Evolutionary conservation across 2,329 filamentous ascomycete genomes (phyloP).

Genomic region (Pseudogymnoascus sp.): DNA sequence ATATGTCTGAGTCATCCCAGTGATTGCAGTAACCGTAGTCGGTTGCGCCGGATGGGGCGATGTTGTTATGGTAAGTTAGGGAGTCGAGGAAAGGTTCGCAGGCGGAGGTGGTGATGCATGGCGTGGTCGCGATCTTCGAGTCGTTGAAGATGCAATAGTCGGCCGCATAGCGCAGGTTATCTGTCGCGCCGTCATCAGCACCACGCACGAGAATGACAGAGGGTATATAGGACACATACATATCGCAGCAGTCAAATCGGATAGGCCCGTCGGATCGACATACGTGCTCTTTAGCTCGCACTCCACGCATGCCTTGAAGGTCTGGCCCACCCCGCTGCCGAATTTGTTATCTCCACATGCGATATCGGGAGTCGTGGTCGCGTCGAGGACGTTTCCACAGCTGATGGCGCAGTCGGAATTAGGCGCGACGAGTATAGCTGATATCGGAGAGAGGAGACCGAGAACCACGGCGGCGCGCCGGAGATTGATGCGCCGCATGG

Average conservation of each 20-base stretch:
- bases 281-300: slow-evolving; percentile 28
- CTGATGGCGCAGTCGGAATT: slow-evolving; percentile 26
- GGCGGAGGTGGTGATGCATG: slow-evolving; percentile 22
- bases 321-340: slow-evolving; percentile 18
- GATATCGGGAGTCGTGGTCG: slow-evolving; percentile 24
- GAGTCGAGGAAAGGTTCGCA: slow-evolving; percentile 25
- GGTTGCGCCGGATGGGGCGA: slow-evolving; percentile 18
- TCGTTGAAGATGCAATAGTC: slow-evolving; percentile 25
- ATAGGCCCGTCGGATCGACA: slow-evolving; percentile 19
- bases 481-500: slow-evolving; percentile 11
- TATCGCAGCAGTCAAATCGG: slow-evolving; percentile 27
- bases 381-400: slow-evolving; percentile 27
- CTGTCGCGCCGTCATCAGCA: slow-evolving; percentile 16
- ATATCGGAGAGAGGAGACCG: not conserved
- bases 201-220: slow-evolving; percentile 3
- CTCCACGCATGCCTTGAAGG: slow-evolving; percentile 25
- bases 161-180: slow-evolving; percentile 28
- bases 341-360: slow-evolving; percentile 17
- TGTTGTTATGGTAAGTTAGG: slow-evolving; percentile 22
- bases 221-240: slow-evolving; percentile 23
- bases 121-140: slow-evolving; percentile 21
- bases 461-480: not conserved
- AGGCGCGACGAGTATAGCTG: slow-evolving; percentile 10
- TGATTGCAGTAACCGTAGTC: slow-evolving; percentile 27
- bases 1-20: slow-evolving; percentile 19